phyloP scores from a whole-genome alignment of 2,329 filamentous ascomycete genomes.

The Colletotrichum cereale region DNA sequence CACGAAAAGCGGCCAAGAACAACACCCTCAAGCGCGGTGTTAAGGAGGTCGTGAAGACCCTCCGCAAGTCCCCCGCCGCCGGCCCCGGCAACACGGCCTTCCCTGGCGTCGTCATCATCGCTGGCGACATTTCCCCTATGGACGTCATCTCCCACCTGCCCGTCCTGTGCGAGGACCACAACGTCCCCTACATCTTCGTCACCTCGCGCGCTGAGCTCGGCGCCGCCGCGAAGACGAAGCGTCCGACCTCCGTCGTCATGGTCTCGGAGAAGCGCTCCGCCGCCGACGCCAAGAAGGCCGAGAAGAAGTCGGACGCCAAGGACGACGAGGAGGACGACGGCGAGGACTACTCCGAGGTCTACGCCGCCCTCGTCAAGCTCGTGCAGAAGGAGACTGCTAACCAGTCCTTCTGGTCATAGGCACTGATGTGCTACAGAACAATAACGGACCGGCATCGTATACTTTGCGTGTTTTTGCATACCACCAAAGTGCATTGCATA shows the following conservation, averaged over 20 bases:
- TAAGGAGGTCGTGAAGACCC: conserved; percentile 98
- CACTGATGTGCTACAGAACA: conserved; percentile 36
- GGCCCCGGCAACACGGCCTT: conserved; percentile 73
- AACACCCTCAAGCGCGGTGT: conserved; percentile 97
- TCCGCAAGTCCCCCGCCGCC: conserved; percentile 87
- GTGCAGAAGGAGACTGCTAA: conserved; percentile 74
- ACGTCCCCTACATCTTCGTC: conserved; percentile 96
- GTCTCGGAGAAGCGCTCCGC: conserved; percentile 70
- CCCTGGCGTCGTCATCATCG: conserved; percentile 88
- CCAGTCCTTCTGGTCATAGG: conserved; percentile 64
- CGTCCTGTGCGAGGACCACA: conserved; percentile 97
- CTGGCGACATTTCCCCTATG: conserved; percentile 97
- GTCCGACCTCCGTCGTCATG: conserved; percentile 97
- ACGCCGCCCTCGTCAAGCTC: conserved; percentile 74
- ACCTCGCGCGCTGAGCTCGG: conserved; percentile 93
- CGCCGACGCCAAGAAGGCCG: conserved; percentile 60
- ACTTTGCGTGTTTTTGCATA: not conserved
- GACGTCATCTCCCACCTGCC: conserved; percentile 99
- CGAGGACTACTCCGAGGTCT: conserved; percentile 73
- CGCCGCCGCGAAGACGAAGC: conserved; percentile 92
- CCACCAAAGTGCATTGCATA: conserved; percentile 5
- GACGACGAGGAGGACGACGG: conserved; percentile 62
- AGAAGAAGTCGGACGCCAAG: conserved; percentile 58
- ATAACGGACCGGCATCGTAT: conserved; percentile 9
- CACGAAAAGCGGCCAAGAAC: conserved; percentile 83